These are phyloP conservation scores for Pythium utonaiense DNA, from an alignment of 352 stramenopile species.

Conservation along the genomic window DNA sequence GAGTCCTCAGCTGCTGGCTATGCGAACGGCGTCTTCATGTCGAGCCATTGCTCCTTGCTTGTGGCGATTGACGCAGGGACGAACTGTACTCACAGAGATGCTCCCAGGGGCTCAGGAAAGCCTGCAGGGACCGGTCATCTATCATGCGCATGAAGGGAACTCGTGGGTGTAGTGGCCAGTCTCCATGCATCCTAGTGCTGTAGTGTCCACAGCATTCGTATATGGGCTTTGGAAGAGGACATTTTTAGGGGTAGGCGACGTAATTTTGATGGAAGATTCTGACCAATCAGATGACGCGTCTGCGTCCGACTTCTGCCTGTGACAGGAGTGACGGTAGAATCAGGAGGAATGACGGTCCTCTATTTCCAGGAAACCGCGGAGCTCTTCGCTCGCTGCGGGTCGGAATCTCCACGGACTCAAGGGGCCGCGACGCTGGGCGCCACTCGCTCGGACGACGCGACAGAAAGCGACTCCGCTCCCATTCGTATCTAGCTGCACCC, in stretches of 20 bases:
- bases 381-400: neutral
- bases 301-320: neutral
- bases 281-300: neutral
- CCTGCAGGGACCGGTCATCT: too few relatives aligned
- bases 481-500: slow-evolving; percentile 1
- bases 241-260: neutral
- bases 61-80: too few relatives aligned
- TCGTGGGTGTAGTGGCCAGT: too few relatives aligned
- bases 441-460: slow-evolving; percentile 10
- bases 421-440: neutral
- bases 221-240: too few relatives aligned
- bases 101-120: too few relatives aligned
- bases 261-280: neutral
- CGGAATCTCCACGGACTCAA: neutral
- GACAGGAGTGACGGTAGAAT: neutral
- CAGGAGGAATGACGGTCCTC: neutral
- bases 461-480: neutral
- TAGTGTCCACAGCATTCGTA: too few relatives aligned
- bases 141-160: too few relatives aligned
- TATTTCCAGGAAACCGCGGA: neutral
- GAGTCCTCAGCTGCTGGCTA: too few relatives aligned
- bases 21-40: too few relatives aligned
- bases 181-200: too few relatives aligned
- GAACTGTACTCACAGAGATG: too few relatives aligned
- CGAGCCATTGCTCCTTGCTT: too few relatives aligned